Evolutionary conservation across 208 protist species (phyloP), one percentile per base, ranked within the genome.

Genomic region (Acanthamoeba pearcei): DNA sequence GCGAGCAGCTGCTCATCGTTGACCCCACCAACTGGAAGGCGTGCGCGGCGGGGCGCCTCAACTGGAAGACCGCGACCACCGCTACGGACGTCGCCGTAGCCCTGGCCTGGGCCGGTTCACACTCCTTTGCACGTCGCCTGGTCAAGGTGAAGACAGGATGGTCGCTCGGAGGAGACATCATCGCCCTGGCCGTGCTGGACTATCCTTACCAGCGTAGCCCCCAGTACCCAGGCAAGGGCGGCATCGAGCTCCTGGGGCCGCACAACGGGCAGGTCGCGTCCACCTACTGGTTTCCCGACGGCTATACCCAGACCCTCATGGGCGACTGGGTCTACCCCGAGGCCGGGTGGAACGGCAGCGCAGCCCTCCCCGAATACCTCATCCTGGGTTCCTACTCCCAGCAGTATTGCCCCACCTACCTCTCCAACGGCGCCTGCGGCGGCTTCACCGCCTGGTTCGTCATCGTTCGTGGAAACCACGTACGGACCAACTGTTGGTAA

Each of bases 401-500:
- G 74, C 72, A 80, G 35, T 80, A 80, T 13, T 80, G 72, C 38
- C 72, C 72, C 8, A 80, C 32, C 72, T 80, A 49, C 32, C 72
- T 27, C n/a, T 51, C 72, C 38, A 51, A 24, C 32, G 24, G n/a
- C 29, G 24, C 2, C 3, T 49, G 32, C n/a, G 74, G 74, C 27
- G 74, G 74, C 19, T 83, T 83, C 42, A 55, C 42, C 2, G 74
- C 74, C 74, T 83, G 35, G 35, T n/a, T 83, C 4, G 74, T 35
- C 4, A 42, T 83, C 38, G 24, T 83, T 9, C 35, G 74, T 6
- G 74, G 74, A 27, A n/a, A 83, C 29, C 74, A 83, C 46, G 74
- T 83, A 83, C 74, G 72, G 12, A n/a, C 15, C 5, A 0, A 9
- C 24, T n/a, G 62, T 5, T 70, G 62, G 62, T 12, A 0, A 70